Evolutionary conservation across 2,329 filamentous ascomycete species (phyloP), one percentile per base, ranked within the genome.

Genomic region (Madurella mycetomatis): DNA sequence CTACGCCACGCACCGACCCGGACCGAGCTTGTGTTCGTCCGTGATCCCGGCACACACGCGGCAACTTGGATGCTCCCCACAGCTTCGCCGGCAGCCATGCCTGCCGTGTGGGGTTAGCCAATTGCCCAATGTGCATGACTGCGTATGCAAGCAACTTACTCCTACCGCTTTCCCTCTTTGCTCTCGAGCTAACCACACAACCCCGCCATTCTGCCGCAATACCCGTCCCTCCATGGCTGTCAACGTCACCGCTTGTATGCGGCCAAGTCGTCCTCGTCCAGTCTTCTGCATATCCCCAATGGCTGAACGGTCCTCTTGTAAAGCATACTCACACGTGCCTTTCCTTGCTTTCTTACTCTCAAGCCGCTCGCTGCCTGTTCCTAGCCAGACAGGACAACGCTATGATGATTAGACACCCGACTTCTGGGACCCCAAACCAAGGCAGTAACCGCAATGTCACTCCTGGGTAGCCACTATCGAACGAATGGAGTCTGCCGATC

Each of bases 181-280:
- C 42, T 19, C 30, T 31, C 25, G 19, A 40, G 25, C 25, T 25
- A 7, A 25, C 25, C 25, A 18, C n/a, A 16, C n/a, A 17, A 43
- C 55, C 58, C 58, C 52, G 51, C 55, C 43, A 51, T 56, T 60
- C 55, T 58, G 42, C 58, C 58, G 46, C 51, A 37, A 41, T 56
- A 40, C 56, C 40, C 49, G 12, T 34, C 19, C 18, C 18, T 12
- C 16, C 18, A 18, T 16, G 17, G 19, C n/a, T 41, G 37, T 30
- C 18, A 55, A 49, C 44, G 41, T 49, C 48, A 41, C 44, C 44
- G n/a, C 16, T 13, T 18, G 7, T 45, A 15, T 19, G 19, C 19
- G 8, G 15, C 9, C 34, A 39, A 25, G 25, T 25, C 34, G 34
- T 4, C 9, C 13, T 37, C 13, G 11, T 37, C 11, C 34, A 12